These are phyloP conservation scores for Botrytis aclada DNA, from an alignment of 2,329 filamentous ascomycete species.

Conservation along the genomic window DNA sequence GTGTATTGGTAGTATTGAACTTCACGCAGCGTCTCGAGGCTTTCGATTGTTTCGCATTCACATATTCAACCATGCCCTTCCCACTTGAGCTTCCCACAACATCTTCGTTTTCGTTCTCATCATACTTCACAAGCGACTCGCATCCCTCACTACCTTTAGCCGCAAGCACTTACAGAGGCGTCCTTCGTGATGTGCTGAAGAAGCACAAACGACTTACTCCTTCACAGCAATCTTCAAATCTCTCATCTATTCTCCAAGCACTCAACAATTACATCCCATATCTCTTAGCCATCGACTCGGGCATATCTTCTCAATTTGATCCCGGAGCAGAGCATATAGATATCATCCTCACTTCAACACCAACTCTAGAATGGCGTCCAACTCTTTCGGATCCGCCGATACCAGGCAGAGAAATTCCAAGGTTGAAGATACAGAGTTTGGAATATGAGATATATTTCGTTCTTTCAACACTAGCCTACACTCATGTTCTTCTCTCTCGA, in stretches of 20 bases:
- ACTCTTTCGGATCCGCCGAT: slow-evolving; percentile 66
- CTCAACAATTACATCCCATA: slow-evolving; percentile 81
- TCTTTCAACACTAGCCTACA: slow-evolving; percentile 72
- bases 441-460: slow-evolving; percentile 82
- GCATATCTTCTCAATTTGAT: slow-evolving; percentile 54
- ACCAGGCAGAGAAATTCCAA: slow-evolving; percentile 60
- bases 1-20: background rate
- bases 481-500: slow-evolving; percentile 70
- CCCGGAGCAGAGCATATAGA: slow-evolving; percentile 61
- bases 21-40: background rate
- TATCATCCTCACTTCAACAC: slow-evolving; percentile 58
- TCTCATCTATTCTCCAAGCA: slow-evolving; percentile 66
- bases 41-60: background rate
- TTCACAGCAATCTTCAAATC: slow-evolving; percentile 64
- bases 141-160: slow-evolving; percentile 85
- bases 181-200: slow-evolving; percentile 81
- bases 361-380: slow-evolving; percentile 78
- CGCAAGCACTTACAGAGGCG: slow-evolving; percentile 78
- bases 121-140: slow-evolving; percentile 71
- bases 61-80: slow-evolving; percentile 67
- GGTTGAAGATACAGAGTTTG: slow-evolving; percentile 69
- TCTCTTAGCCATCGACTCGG: slow-evolving; percentile 71
- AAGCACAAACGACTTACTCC: slow-evolving; percentile 82
- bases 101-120: slow-evolving; percentile 77
- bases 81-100: slow-evolving; percentile 87